These are phyloP conservation scores for Quercus ilex DNA, from an alignment of 306 rosid genomes.

Conservation along the genomic window DNA sequence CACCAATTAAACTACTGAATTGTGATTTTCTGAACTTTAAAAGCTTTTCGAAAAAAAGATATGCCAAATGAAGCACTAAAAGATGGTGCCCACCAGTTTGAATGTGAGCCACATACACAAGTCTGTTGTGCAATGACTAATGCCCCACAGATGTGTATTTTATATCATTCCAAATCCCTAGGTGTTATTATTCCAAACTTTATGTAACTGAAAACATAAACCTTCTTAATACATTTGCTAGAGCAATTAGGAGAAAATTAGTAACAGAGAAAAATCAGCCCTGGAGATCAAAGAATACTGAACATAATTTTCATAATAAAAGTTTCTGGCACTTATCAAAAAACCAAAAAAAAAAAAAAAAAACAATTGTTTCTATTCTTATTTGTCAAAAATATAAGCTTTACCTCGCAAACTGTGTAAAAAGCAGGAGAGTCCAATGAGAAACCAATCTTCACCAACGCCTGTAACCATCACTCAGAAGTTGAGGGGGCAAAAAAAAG, in stretches of 20 bases:
- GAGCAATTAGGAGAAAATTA: neutral
- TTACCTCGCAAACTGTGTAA: slow-evolving; percentile 85
- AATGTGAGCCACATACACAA: neutral
- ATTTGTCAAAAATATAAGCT: slow-evolving; percentile 6
- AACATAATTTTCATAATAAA: neutral
- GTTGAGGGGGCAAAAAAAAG: slow-evolving; percentile 13
- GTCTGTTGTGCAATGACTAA: neutral
- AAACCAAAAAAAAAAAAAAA: no score
- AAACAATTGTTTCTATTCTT: neutral
- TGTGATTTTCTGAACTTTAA: no score
- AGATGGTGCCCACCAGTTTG: neutral
- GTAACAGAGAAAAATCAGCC: neutral
- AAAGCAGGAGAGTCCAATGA: slow-evolving; percentile 88
- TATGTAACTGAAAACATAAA: neutral
- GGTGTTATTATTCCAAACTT: neutral
- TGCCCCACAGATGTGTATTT: neutral
- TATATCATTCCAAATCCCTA: neutral
- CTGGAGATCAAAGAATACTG: neutral
- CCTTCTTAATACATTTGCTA: neutral
- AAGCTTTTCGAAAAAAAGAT: neutral
- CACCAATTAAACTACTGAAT: no score
- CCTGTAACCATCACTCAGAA: slow-evolving; percentile 45
- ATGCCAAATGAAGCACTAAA: neutral
- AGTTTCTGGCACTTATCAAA: neutral
- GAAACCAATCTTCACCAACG: slow-evolving; percentile 76